Evolutionary conservation across 148 eudicot species (phyloP), one percentile per base, ranked within the genome.

Genomic region (Persicaria maculosa): DNA sequence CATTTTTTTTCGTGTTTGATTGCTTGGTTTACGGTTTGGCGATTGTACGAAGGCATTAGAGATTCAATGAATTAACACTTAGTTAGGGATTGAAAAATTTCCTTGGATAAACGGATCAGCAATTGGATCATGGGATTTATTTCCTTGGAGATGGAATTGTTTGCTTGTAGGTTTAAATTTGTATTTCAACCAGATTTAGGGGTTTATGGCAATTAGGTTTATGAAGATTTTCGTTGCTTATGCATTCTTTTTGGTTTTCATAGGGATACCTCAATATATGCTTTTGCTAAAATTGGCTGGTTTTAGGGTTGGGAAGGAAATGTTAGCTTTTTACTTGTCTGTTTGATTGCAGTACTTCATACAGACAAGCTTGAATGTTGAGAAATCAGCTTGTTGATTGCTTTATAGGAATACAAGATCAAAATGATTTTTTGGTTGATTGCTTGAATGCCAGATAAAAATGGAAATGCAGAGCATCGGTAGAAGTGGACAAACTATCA

Each of bases 81-180:
- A 19, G 1, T 62, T 65, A 40, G 70, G 46, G 47, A 40, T 65
- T 40, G 0, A 7, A 65, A 65, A 11, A 40, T 40, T 14, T 65
- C 16, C 5, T 11, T 65, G 17, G 9, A 15, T 4, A 65, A 17
- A 25, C 62, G 36, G 8, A 57, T 19, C 19, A 6, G 22, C 19
- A 25, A 59, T 65, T 5, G 44, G 19, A 57, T 1, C 9, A 10
- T 25, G 46, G 45, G 17, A 7, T 36, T 40, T 40, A 65, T 48
- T 5, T 14, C n/a, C 43, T 31, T 31, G 10, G 44, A 31, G 43
- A 25, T 62, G 70, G 10, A 65, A 43, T 65, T 40, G 11, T 46
- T 65, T 45, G 70, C 70, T 65, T 65, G 46, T 65, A 65, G 70
- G 46, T 65, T 14, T 65, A 40, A 17, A 65, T 31, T 40, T 64